These are phyloP conservation scores for Podila horticola DNA, from an alignment of 192 early-diverging fungal species.

Conservation along the genomic window DNA sequence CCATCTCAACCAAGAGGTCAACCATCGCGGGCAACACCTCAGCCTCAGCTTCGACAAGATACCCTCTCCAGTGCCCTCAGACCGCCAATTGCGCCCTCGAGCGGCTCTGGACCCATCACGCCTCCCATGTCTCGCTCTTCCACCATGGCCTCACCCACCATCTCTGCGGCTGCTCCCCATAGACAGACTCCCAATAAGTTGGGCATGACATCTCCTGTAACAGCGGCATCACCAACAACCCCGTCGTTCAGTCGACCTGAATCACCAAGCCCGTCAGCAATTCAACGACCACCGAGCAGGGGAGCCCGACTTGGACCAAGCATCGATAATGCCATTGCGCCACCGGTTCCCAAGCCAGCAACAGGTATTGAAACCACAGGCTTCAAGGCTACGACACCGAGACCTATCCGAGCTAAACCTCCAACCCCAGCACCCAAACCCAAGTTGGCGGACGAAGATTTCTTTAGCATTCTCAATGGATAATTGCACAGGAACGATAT, in stretches of 20 bases:
- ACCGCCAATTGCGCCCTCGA: background rate
- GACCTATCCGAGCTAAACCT: background rate
- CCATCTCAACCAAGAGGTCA: background rate
- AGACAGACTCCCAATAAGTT: background rate
- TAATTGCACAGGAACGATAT: no score
- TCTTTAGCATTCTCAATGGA: constrained; percentile 44
- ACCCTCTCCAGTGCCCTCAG: background rate
- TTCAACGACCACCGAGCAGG: background rate
- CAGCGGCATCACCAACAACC: background rate
- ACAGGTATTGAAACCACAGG: background rate
- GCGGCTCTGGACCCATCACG: background rate
- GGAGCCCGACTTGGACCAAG: background rate
- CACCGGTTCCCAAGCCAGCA: background rate
- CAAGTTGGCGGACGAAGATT: constrained; percentile 35
- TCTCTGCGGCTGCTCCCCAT: background rate
- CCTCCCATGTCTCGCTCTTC: background rate
- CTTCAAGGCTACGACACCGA: background rate
- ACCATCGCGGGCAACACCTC: background rate
- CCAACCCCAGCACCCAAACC: constrained; percentile 1
- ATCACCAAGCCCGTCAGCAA: background rate
- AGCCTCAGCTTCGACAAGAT: background rate
- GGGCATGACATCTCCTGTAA: background rate
- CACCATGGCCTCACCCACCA: background rate
- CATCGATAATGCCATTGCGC: background rate
- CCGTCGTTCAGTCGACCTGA: background rate